Evolutionary conservation across 2,329 filamentous ascomycete species (phyloP).

Genomic region (Lachnellula subtilissima): DNA sequence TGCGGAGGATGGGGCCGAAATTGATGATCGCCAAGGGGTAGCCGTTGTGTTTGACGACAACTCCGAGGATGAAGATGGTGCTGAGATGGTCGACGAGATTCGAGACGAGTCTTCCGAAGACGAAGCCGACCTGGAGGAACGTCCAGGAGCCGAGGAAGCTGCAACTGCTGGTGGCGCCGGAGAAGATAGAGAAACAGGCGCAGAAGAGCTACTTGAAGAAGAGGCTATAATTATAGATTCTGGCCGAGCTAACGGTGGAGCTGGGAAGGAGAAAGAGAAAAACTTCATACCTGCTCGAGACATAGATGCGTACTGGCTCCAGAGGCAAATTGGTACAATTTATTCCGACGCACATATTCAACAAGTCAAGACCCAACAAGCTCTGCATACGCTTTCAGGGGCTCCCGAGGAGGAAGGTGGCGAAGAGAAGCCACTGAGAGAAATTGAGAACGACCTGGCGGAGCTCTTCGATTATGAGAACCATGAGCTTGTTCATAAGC

Average conservation of each 20-base stretch:
- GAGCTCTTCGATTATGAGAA: constrained; percentile 97
- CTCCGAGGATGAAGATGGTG: constrained; percentile 77
- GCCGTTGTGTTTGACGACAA: constrained; percentile 95
- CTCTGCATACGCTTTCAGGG: constrained; percentile 76
- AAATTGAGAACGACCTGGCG: constrained; percentile 98
- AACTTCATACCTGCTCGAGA: constrained; percentile 74
- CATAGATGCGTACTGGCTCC: constrained; percentile 96
- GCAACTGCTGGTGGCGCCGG: constrained; percentile 47
- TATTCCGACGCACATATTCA: constrained; percentile 91
- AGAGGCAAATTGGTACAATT: constrained; percentile 81
- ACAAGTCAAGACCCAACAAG: constrained; percentile 84
- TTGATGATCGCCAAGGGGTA: constrained; percentile 93
- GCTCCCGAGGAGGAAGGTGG: constrained; percentile 69
- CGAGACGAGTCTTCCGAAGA: constrained; percentile 82
- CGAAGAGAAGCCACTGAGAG: constrained; percentile 78
- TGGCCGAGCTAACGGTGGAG: constrained; percentile 44
- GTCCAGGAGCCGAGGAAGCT: constrained; percentile 45
- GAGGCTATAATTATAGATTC: constrained; percentile 84
- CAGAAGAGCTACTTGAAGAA: constrained; percentile 48
- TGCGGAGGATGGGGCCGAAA: constrained; percentile 67
- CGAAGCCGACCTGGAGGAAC: constrained; percentile 62
- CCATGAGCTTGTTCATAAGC: constrained; percentile 83
- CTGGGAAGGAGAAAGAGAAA: constrained; percentile 46
- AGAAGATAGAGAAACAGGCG: constrained; percentile 45
- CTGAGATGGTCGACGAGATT: constrained; percentile 75